phyloP scores from a whole-genome alignment of 805 yeast species.

The Millerago galiae region DNA sequence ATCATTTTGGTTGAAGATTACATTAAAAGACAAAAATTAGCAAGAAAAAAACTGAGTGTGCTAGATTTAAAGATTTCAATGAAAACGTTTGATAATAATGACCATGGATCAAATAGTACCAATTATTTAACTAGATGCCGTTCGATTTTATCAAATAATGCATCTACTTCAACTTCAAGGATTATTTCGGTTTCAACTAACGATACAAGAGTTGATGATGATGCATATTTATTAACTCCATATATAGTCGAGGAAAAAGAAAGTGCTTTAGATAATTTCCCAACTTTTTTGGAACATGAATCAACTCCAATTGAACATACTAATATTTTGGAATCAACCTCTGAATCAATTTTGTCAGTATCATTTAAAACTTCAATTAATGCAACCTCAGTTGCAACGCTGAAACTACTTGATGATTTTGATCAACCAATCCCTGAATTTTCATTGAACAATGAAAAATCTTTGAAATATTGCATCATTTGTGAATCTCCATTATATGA shows the following conservation, averaged over 20 bases:
- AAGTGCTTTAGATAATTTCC: background rate
- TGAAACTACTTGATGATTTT: constrained; percentile 12
- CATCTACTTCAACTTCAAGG: background rate
- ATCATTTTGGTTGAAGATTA: constrained; percentile 53
- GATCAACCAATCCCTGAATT: constrained; percentile 9
- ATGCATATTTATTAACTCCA: constrained; percentile 1
- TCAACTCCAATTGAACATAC: constrained; percentile 2
- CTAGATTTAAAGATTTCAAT: constrained; percentile 28
- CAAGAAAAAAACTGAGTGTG: constrained; percentile 27
- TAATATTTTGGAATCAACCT: constrained; percentile 7
- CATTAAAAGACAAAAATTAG: constrained; percentile 26
- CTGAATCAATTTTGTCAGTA: background rate
- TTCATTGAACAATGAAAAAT: constrained; percentile 7
- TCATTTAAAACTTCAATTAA: constrained; percentile 2
- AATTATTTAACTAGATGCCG: background rate
- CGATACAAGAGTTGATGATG: constrained; percentile 5
- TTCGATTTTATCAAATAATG: background rate
- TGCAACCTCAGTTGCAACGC: constrained; percentile 11
- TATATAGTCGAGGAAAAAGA: background rate
- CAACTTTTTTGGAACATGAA: background rate
- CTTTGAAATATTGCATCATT: constrained; percentile 45
- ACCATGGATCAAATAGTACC: background rate
- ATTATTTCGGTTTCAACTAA: background rate
- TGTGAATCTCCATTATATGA: constrained; percentile 70
- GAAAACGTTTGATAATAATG: constrained; percentile 3